Evolutionary conservation across 2,329 filamentous ascomycete genomes (phyloP).

Genomic region (Remersonia thermophila): DNA sequence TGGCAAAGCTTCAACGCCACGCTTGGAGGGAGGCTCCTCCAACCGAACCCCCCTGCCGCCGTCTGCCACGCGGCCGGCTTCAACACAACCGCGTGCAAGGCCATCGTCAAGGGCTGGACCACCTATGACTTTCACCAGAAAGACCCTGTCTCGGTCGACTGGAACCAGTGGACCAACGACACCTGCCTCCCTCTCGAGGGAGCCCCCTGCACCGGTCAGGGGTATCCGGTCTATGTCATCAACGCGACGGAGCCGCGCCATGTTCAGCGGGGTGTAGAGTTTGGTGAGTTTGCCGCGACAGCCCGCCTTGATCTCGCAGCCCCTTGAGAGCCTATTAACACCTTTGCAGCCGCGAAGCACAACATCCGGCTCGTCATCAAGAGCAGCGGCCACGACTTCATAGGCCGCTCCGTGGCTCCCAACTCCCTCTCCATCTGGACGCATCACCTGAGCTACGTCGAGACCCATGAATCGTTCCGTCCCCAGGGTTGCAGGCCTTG

Average conservation of each 20-base stretch:
- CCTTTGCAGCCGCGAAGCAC: slow-evolving; percentile 24
- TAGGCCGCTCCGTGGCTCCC: slow-evolving; percentile 47
- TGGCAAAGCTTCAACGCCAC: slow-evolving; percentile 37
- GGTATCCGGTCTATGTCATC: slow-evolving; percentile 27
- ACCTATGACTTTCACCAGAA: slow-evolving; percentile 24
- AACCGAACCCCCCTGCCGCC: slow-evolving; percentile 30
- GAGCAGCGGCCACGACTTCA: slow-evolving; percentile 44
- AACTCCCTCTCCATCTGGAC: slow-evolving; percentile 45
- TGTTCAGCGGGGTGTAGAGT: slow-evolving; percentile 23
- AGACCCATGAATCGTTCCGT: slow-evolving; percentile 21
- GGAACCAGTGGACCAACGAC: slow-evolving; percentile 30
- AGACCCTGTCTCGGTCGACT: slow-evolving; percentile 27
- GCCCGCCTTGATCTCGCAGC: neutral
- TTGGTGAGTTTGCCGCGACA: slow-evolving; percentile 24
- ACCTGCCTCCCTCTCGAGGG: slow-evolving; percentile 25
- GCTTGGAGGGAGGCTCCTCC: slow-evolving; percentile 30
- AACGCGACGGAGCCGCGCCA: slow-evolving; percentile 19
- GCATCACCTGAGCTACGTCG: slow-evolving; percentile 36
- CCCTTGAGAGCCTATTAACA: neutral
- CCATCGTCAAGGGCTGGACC: slow-evolving; percentile 12
- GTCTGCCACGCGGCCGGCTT: slow-evolving; percentile 28
- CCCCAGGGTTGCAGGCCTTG: slow-evolving; percentile 23
- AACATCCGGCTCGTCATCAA: slow-evolving; percentile 41
- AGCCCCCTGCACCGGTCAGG: slow-evolving; percentile 24
- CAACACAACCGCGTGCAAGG: slow-evolving; percentile 12